These are phyloP conservation scores for Cyclotella baltica DNA, from an alignment of 108 stramenopile genomes.

Conservation along the genomic window DNA sequence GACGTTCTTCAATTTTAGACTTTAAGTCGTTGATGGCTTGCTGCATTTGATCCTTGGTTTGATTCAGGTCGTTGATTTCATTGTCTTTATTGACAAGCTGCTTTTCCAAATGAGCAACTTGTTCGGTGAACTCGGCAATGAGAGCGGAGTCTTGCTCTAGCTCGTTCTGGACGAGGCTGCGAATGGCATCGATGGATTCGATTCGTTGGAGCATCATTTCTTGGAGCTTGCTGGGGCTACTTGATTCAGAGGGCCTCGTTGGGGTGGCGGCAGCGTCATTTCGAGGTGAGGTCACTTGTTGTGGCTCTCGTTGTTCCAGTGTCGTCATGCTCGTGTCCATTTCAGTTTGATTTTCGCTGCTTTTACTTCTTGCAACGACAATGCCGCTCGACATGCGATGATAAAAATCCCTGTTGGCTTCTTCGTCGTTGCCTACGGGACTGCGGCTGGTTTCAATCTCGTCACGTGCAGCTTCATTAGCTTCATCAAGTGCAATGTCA, in stretches of 20 bases:
- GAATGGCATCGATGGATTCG: constrained; percentile 12
- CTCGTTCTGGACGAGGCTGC: constrained; percentile 8
- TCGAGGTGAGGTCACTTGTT: too few species aligned
- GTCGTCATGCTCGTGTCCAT: too few species aligned
- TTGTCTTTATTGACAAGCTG: background rate
- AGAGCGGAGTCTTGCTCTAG: constrained; percentile 20
- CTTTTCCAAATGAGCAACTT: background rate
- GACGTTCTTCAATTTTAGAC: background rate
- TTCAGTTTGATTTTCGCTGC: background rate
- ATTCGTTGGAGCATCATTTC: constrained; percentile 24
- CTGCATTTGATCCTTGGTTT: background rate
- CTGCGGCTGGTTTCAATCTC: constrained; percentile 5
- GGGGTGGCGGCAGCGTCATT: too few species aligned
- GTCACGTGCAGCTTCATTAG: background rate
- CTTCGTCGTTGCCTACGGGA: background rate
- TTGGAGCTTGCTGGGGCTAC: background rate
- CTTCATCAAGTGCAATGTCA: background rate
- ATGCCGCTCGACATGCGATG: background rate
- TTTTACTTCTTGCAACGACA: background rate
- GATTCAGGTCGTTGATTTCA: background rate
- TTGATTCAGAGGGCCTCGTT: background rate
- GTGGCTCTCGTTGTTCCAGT: too few species aligned
- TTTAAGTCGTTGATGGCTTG: background rate
- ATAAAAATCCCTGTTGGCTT: background rate
- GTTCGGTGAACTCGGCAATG: constrained; percentile 25